Base-by-base conservation (phyloP, 306 rosid species). In the Elaeagnus macrophylla region DNA sequence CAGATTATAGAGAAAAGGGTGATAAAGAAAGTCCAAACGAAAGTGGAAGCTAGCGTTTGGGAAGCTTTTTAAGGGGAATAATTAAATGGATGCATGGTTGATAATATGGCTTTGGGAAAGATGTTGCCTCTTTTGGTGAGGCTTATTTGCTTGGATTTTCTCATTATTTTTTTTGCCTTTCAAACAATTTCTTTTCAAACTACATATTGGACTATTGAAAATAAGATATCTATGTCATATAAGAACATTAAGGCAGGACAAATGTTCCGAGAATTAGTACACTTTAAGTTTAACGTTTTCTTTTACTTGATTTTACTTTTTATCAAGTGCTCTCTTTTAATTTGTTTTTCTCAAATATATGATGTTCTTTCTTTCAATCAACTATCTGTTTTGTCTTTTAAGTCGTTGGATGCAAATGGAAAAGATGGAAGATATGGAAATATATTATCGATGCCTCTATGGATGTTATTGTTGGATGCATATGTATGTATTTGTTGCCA, bases 1-100 rank as follows among this genome's bases (percentile, higher is more conserved):
- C 44, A 59, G 59, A 47, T 36, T 41, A 8, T 17, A 51, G 70
- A 68, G 67, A 72, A 59, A 25, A 67, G 41, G 75, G 58, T 71
- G 70, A 43, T 74, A 19, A 39, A 32, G 42, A 54, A 48, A 59
- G 71, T 68, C 75, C 71, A 68, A 64, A 25, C 4, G 1, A 51
- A 54, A 4, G 67, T 72, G 75, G 75, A 70, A 51, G 15, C 42
- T 74, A 75, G 84, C 80, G 57, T 65, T 79, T 75, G 79, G 74
- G 62, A 56, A 56, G 32, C 54, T 70, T 54, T 44, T 58, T 44
- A 10, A 51, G 48, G 55, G 66, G 72, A 78, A 78, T 74, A 67
- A 25, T 2, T 25, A 25, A 50, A 51, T 61, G 41, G 54, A 72
- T 61, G 64, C 65, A 56, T 57, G 57, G 61, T 51, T 51, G 45